These are phyloP conservation scores for Penicillium sp. DNA, from an alignment of 2,329 filamentous ascomycete genomes.

Conservation along the genomic window DNA sequence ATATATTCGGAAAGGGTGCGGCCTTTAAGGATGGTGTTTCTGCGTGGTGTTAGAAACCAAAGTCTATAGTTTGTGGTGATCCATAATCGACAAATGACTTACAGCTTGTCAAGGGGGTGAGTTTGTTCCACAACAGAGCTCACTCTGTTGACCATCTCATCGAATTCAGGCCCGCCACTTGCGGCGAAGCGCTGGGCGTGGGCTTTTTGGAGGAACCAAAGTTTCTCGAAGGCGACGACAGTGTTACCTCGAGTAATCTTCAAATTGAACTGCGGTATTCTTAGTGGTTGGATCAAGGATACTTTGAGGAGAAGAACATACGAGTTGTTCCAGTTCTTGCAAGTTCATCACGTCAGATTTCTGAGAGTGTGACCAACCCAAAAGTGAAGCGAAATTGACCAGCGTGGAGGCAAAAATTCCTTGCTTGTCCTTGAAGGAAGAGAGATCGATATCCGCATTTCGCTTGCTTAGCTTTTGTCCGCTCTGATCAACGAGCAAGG, in stretches of 20 bases:
- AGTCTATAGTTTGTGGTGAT: not conserved
- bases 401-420: conserved; percentile 65
- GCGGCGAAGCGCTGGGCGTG: conserved; percentile 59
- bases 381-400: conserved; percentile 79
- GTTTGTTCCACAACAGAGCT: conserved; percentile 27
- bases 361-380: conserved; percentile 76
- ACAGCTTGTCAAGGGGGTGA: conserved; percentile 31
- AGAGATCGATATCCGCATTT: conserved; percentile 65
- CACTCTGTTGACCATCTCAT: conserved; percentile 43
- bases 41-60: conserved; percentile 12
- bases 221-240: conserved; percentile 76
- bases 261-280: conserved; percentile 65
- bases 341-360: conserved; percentile 72
- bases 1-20: conserved; percentile 51
- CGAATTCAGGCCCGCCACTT: conserved; percentile 45
- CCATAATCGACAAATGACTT: conserved; percentile 6
- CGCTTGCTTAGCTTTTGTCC: conserved; percentile 85
- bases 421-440: conserved; percentile 56
- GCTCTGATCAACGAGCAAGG: conserved; percentile 68
- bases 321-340: conserved; percentile 68
- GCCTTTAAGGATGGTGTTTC: conserved; percentile 30
- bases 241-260: conserved; percentile 92
- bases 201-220: conserved; percentile 74
- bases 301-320: conserved; percentile 39
- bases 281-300: conserved; percentile 23